Percentiles rank a stretch among this genome's conserved stretches.
Conservation (phyloP, 2,329 filamentous ascomycete genomes). For the Pseudogymnoascus sp. region DNA sequence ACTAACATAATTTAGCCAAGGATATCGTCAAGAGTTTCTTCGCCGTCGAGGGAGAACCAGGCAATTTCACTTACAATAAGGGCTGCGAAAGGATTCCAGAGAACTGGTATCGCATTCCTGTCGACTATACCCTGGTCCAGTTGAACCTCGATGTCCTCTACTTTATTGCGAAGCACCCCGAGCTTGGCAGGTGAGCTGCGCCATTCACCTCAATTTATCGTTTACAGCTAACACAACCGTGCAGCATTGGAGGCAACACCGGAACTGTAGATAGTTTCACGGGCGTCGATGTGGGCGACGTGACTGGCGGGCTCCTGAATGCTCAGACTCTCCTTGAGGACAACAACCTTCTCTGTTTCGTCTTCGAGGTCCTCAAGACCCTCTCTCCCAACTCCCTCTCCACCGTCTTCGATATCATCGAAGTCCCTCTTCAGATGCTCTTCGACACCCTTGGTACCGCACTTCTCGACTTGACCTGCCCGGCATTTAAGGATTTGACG, state of each 20-base stretch:
- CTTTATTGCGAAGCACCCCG: slow-evolving; percentile 33
- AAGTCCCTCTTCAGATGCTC: slow-evolving; percentile 25
- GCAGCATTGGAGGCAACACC: slow-evolving; percentile 41
- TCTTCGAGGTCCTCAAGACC: slow-evolving; percentile 31
- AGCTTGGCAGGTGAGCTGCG: slow-evolving; percentile 23
- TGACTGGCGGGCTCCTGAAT: slow-evolving; percentile 39
- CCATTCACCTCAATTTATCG: neutral
- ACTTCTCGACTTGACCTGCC: slow-evolving; percentile 25
- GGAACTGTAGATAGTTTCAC: slow-evolving; percentile 42
- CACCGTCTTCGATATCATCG: slow-evolving; percentile 30
- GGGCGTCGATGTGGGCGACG: slow-evolving; percentile 34
- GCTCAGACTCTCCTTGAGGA: slow-evolving; percentile 34
- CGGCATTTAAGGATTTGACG: slow-evolving; percentile 23
- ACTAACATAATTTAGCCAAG: slow-evolving; percentile 14
- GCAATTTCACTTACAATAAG: slow-evolving; percentile 12
- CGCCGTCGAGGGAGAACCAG: slow-evolving; percentile 39
- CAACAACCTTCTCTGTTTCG: slow-evolving; percentile 40
- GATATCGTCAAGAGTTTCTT: slow-evolving; percentile 4
- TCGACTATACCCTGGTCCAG: slow-evolving; percentile 34
- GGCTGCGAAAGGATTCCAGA: slow-evolving; percentile 32
- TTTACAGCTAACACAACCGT: neutral
- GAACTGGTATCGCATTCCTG: slow-evolving; percentile 23
- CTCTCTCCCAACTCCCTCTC: slow-evolving; percentile 34
- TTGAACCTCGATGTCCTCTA: slow-evolving; percentile 33
- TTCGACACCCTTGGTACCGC: slow-evolving; percentile 25